phyloP scores from a whole-genome alignment of 2,329 filamentous ascomycete species.

The Sarocladium kiliense region DNA sequence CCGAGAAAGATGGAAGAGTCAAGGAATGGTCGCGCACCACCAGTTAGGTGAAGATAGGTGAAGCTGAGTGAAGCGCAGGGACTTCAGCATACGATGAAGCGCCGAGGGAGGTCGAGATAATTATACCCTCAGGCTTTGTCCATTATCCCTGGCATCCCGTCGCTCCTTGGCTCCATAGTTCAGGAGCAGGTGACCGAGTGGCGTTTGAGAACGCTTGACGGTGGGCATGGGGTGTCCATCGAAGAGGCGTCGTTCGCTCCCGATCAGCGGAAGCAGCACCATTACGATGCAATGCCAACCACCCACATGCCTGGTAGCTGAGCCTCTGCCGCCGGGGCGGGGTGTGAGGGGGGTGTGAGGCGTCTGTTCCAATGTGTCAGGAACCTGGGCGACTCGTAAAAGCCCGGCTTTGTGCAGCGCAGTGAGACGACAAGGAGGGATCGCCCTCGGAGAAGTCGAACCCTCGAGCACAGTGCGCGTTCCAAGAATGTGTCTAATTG shows the following conservation, averaged over 20 bases:
- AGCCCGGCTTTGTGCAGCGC: not conserved
- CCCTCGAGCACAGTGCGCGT: not conserved
- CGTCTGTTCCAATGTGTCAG: not conserved
- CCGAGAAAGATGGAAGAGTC: too few relatives aligned
- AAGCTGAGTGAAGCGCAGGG: not conserved
- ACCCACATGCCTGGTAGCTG: constrained; percentile 7
- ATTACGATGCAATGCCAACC: constrained; percentile 3
- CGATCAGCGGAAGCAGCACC: not conserved
- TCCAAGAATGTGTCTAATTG: not conserved
- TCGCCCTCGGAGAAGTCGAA: constrained; percentile 3
- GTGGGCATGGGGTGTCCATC: not conserved
- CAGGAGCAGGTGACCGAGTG: constrained; percentile 5
- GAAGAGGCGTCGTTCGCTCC: not conserved
- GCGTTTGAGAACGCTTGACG: not conserved
- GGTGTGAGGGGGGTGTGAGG: not conserved
- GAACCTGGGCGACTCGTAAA: not conserved
- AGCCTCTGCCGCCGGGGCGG: not conserved
- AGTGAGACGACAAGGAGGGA: not conserved
- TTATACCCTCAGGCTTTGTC: not conserved
- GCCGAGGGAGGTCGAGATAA: not conserved
- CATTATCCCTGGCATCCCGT: not conserved
- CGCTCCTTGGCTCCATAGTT: not conserved
- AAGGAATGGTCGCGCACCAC: not conserved
- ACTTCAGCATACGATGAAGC: not conserved
- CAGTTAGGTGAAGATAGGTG: not conserved